These are phyloP conservation scores for Brassica cretica DNA, from an alignment of 345 rosid species.

Conservation along the genomic window DNA sequence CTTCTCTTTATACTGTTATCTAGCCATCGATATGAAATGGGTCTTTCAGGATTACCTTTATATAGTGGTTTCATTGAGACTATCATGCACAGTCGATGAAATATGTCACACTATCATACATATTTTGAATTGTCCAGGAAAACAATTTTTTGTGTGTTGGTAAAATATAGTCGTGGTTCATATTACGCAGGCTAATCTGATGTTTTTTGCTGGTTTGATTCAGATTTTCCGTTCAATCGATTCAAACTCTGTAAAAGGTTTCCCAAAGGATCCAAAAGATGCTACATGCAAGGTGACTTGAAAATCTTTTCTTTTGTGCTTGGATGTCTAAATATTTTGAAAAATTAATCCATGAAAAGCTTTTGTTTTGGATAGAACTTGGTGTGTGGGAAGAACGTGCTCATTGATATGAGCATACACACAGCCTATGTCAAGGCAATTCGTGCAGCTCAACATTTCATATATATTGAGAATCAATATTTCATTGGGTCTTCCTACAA, in stretches of 20 bases:
- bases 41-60: background rate
- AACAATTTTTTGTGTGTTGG: background rate
- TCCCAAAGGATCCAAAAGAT: constrained; percentile 87
- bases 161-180: background rate
- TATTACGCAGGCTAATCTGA: constrained; percentile 2
- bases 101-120: background rate
- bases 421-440: constrained; percentile 94
- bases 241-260: constrained; percentile 83
- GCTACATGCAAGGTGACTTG: constrained; percentile 67
- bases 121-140: background rate
- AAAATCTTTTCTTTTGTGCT: background rate
- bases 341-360: background rate
- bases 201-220: constrained; percentile 24
- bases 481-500: constrained; percentile 91
- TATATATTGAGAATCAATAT: constrained; percentile 95
- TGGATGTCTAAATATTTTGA: background rate
- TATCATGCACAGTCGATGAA: background rate
- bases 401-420: constrained; percentile 99
- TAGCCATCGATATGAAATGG: background rate
- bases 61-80: background rate
- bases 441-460: constrained; percentile 94
- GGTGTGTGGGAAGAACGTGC: constrained; percentile 87
- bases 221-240: constrained; percentile 96
- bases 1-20: background rate
- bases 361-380: constrained; percentile 61